Percentiles rank a stretch among this genome's conserved stretches.
These are phyloP conservation scores for Mycosarcoma mackinlayi DNA, from an alignment of 1,284 basidiomycete species.

Conservation along the genomic window DNA sequence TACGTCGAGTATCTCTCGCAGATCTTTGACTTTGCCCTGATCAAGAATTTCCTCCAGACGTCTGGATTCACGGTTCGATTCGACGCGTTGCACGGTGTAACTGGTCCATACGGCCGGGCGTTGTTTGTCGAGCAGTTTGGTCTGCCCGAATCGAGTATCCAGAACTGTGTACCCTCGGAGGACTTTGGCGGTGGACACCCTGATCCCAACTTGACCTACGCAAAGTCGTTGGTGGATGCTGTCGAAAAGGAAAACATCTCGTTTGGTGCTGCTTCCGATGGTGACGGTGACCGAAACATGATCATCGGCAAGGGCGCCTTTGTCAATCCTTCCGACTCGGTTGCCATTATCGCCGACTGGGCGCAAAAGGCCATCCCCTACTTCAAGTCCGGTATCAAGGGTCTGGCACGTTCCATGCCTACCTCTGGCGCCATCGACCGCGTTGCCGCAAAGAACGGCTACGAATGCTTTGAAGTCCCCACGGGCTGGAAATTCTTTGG, in stretches of 20 bases:
- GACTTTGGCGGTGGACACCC: constrained; percentile 98
- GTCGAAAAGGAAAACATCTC: constrained; percentile 88
- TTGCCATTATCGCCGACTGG: constrained; percentile 99
- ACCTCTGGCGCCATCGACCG: constrained; percentile 96
- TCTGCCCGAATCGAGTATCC: constrained; percentile 81
- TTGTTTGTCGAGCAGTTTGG: constrained; percentile 88
- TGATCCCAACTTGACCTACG: constrained; percentile 98
- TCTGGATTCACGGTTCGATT: constrained; percentile 84
- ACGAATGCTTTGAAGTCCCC: constrained; percentile 95
- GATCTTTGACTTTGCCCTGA: constrained; percentile 94
- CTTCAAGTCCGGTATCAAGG: constrained; percentile 91
- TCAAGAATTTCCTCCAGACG: constrained; percentile 86
- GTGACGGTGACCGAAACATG: constrained; percentile 99
- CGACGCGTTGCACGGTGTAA: constrained; percentile 95
- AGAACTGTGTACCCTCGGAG: constrained; percentile 89
- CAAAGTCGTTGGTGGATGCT: constrained; percentile 89
- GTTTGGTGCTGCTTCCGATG: constrained; percentile 96
- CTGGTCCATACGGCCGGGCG: constrained; percentile 91
- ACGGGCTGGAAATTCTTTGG: constrained; percentile 99
- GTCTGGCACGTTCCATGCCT: constrained; percentile 95
- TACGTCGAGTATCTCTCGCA: constrained; percentile 84
- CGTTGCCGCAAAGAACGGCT: constrained; percentile 91
- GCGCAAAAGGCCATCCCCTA: constrained; percentile 91
- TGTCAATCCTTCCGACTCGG: constrained; percentile 95
- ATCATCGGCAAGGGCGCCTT: constrained; percentile 98